A percentile compares a stretch with the other conserved stretches of the same genome.
Evolutionary conservation across 176 grass and related monocot species (phyloP).

Genomic region (Urochloa ruziziensis): DNA sequence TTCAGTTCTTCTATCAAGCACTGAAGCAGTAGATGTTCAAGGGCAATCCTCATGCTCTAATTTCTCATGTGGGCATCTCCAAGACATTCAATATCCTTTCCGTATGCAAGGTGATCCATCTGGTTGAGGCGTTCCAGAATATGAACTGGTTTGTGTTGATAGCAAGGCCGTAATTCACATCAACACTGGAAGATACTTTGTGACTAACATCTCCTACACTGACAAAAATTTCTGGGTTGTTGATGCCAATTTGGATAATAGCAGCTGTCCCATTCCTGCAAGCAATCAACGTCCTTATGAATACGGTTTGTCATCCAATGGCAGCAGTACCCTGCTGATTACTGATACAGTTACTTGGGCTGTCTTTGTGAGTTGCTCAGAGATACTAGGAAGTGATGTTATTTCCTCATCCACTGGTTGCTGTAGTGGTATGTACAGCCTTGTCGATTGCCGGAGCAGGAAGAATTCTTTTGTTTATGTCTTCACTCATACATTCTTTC

Average conservation of each 20-base stretch:
- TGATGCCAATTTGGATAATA: not conserved
- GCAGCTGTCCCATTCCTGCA: not conserved
- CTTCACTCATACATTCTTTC: not conserved
- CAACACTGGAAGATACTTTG: conserved; percentile 3
- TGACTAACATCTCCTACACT: conserved; percentile 36
- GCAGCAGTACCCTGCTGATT: not conserved
- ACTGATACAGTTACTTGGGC: not conserved
- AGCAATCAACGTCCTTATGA: not conserved
- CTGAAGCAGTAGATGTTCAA: not conserved
- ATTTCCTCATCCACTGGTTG: not conserved
- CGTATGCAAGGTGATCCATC: not conserved
- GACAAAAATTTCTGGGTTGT: not conserved
- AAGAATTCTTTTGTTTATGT: conserved; percentile 9
- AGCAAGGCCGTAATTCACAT: conserved; percentile 18
- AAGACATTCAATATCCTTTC: conserved; percentile 17
- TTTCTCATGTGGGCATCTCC: conserved; percentile 37
- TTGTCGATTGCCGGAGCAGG: not conserved
- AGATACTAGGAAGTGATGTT: not conserved
- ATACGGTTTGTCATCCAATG: not conserved
- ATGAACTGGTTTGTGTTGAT: conserved; percentile 10
- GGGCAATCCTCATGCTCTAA: not conserved
- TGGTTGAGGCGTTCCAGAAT: not conserved
- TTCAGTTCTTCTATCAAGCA: not conserved
- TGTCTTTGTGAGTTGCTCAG: conserved; percentile 15
- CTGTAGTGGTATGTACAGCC: not conserved